Conservation (phyloP, 208 protist genomes). For the Crithidia sp. region DNA sequence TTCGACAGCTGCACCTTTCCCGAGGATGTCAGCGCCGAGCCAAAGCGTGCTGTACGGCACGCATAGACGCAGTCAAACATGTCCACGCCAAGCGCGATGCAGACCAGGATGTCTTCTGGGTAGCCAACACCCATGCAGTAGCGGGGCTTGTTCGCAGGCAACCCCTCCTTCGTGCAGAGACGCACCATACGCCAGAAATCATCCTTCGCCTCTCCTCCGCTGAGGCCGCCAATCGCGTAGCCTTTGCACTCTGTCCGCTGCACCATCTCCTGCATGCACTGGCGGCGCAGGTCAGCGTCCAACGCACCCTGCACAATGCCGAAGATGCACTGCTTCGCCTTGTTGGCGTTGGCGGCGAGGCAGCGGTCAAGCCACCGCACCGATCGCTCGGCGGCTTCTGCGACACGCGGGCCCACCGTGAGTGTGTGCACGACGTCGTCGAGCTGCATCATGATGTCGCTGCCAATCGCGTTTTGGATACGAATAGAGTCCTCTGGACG, state of each 20-base stretch:
- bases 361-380: slow-evolving; percentile 99
- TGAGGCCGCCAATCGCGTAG: slow-evolving; percentile 99
- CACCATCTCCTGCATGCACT: slow-evolving; percentile 94
- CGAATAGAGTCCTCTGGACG: slow-evolving; percentile 98
- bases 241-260: slow-evolving; percentile 94
- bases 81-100: slow-evolving; percentile 98
- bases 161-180: slow-evolving; percentile 86
- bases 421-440: slow-evolving; percentile 97
- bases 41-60: slow-evolving; percentile 97
- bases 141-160: slow-evolving; percentile 94
- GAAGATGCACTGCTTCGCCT: slow-evolving; percentile 97
- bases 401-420: slow-evolving; percentile 91
- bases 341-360: slow-evolving; percentile 93
- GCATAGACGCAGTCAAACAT: slow-evolving; percentile 99
- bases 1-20: slow-evolving; percentile 88
- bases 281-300: slow-evolving; percentile 83
- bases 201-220: slow-evolving; percentile 98
- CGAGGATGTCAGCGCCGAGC: slow-evolving; percentile 90
- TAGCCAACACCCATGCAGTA: slow-evolving; percentile 99
- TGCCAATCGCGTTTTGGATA: slow-evolving; percentile 98
- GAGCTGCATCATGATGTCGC: slow-evolving; percentile 99
- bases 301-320: slow-evolving; percentile 98
- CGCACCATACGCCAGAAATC: slow-evolving; percentile 96
- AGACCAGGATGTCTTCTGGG: slow-evolving; percentile 98
- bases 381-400: slow-evolving; percentile 95